phyloP scores from a whole-genome alignment of 2,329 filamentous ascomycete species.

The Fusarium sacchari region DNA sequence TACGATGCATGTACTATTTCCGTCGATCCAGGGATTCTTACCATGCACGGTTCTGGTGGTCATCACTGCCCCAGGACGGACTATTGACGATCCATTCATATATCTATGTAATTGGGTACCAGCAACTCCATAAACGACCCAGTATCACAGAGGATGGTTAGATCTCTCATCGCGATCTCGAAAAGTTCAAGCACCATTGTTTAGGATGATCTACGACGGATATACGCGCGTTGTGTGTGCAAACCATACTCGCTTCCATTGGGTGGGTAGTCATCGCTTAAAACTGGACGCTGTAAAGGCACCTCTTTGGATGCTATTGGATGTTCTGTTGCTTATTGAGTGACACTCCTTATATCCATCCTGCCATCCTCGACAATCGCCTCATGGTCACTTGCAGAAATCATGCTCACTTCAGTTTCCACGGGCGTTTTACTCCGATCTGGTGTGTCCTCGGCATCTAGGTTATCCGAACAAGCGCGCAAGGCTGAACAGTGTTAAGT shows the following conservation, averaged over 20 bases:
- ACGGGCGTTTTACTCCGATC: slow-evolving; percentile 29
- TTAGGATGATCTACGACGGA: slow-evolving; percentile 12
- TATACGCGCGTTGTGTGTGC: background rate
- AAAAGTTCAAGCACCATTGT: background rate
- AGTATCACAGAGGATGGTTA: background rate
- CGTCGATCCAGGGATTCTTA: slow-evolving; percentile 3
- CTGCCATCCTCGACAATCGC: slow-evolving; percentile 7
- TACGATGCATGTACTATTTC: background rate
- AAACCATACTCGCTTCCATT: background rate
- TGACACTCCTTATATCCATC: background rate
- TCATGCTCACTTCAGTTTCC: background rate
- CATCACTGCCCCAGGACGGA: background rate
- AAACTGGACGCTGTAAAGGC: background rate
- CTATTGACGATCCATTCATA: slow-evolving; percentile 3
- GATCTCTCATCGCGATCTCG: slow-evolving; percentile 4
- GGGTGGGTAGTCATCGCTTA: background rate
- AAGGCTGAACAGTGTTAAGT: slow-evolving; percentile 25
- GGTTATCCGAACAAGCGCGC: background rate
- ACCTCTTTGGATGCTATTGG: background rate
- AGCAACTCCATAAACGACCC: background rate
- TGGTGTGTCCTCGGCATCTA: background rate
- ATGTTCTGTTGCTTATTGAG: background rate
- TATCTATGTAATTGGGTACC: background rate
- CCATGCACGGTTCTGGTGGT: background rate
- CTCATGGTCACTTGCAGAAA: background rate